These are phyloP conservation scores for Cyclocybe cylindracea DNA, from an alignment of 768 basidiomycete genomes.

Conservation along the genomic window DNA sequence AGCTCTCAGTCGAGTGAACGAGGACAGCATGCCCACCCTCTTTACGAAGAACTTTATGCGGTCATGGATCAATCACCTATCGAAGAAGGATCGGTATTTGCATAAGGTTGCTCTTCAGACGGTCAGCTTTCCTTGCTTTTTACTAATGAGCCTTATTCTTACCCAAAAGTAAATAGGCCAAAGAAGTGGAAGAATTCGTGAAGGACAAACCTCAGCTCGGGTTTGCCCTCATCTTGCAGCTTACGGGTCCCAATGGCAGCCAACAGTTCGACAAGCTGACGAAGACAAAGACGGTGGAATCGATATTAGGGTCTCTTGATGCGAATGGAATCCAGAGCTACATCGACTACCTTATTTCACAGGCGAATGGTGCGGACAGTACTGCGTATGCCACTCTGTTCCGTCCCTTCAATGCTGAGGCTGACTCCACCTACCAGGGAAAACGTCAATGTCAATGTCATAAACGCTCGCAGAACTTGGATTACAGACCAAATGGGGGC, in stretches of 20 bases:
- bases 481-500: conserved; percentile 82
- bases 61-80: conserved; percentile 94
- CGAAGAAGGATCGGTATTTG: conserved; percentile 82
- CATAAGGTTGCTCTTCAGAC: conserved; percentile 88
- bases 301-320: conserved; percentile 75
- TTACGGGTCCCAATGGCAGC: conserved; percentile 82
- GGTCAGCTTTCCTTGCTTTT: conserved; percentile 40
- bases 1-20: conserved; percentile 66
- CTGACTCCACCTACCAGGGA: conserved; percentile 31
- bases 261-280: conserved; percentile 92
- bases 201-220: conserved; percentile 77
- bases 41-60: conserved; percentile 97
- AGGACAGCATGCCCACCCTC: conserved; percentile 75
- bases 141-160: background rate
- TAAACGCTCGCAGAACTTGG: conserved; percentile 72
- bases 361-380: conserved; percentile 53
- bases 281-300: conserved; percentile 90
- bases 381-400: conserved; percentile 37
- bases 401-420: background rate
- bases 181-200: conserved; percentile 74
- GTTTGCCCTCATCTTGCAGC: conserved; percentile 80
- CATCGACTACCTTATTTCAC: conserved; percentile 66
- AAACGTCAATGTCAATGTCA: conserved; percentile 43
- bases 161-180: conserved; percentile 46
- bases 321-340: conserved; percentile 75